Conservation (phyloP, 805 yeast genomes). For the Tetrapisispora pingtungensis region DNA sequence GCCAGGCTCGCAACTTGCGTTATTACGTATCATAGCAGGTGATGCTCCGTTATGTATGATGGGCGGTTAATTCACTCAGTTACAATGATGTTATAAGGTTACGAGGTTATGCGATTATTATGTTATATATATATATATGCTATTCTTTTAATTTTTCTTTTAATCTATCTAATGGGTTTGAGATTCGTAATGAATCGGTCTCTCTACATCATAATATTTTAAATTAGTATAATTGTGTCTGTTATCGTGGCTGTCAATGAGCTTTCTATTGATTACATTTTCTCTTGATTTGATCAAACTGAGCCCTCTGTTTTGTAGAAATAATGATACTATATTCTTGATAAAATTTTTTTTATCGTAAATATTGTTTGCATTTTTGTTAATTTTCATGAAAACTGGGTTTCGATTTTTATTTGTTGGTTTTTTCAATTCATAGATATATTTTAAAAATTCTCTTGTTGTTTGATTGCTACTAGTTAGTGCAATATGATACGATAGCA, state of each 20-base stretch:
- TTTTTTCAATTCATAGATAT: background rate
- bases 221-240: background rate
- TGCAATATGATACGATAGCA: conserved; percentile 45
- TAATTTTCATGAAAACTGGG: conserved; percentile 23
- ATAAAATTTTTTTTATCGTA: conserved; percentile 28
- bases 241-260: background rate
- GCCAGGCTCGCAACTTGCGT: no score
- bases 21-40: no score
- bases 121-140: background rate
- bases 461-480: conserved; percentile 51
- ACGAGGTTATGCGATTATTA: no score
- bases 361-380: conserved; percentile 25
- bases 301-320: conserved; percentile 33
- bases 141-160: no score
- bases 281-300: conserved; percentile 28
- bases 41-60: no score
- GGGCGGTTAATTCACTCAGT: no score
- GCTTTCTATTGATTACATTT: conserved; percentile 3
- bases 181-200: no score
- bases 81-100: no score
- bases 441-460: conserved; percentile 59
- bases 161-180: no score
- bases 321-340: conserved; percentile 28
- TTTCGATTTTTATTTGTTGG: conserved; percentile 11
- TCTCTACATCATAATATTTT: background rate